Percentiles rank a stretch among this genome's conserved stretches.
Evolutionary conservation across 257 asterid genomes (phyloP).

Genomic region (Penstemon barbatus): DNA sequence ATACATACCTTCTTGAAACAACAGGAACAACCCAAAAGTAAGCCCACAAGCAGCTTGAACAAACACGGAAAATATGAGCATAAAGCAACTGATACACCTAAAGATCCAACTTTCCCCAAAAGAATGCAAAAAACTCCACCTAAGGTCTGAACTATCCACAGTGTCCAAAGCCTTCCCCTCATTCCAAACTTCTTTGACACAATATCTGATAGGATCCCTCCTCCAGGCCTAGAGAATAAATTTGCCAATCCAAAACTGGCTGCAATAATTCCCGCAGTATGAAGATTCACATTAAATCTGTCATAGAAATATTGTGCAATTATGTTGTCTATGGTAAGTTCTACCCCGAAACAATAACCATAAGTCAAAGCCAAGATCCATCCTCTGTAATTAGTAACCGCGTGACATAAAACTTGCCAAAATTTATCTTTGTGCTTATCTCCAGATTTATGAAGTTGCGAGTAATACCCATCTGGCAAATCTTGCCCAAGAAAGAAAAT

Average conservation of each 20-base stretch:
- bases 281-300: slow-evolving; percentile 70
- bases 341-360: slow-evolving; percentile 88
- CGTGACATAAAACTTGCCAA: slow-evolving; percentile 41
- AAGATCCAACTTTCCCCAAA: slow-evolving; percentile 60
- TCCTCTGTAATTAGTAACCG: slow-evolving; percentile 61
- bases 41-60: slow-evolving; percentile 96
- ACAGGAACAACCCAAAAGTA: slow-evolving; percentile 85
- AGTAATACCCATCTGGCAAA: slow-evolving; percentile 75
- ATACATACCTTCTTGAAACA: slow-evolving; percentile 69
- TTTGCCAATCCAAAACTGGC: slow-evolving; percentile 87
- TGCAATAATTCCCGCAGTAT: slow-evolving; percentile 71
- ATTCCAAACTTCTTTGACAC: slow-evolving; percentile 64
- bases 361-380: slow-evolving; percentile 82
- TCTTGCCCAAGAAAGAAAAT: slow-evolving; percentile 81
- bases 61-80: slow-evolving; percentile 74
- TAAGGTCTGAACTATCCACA: slow-evolving; percentile 66
- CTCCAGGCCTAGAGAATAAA: slow-evolving; percentile 74
- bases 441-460: slow-evolving; percentile 59
- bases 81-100: slow-evolving; percentile 49
- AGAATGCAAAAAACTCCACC: slow-evolving; percentile 75
- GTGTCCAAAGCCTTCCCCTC: slow-evolving; percentile 81
- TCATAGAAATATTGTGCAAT: slow-evolving; percentile 85
- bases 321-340: slow-evolving; percentile 73
- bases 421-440: slow-evolving; percentile 64
- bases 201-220: slow-evolving; percentile 71